A percentile compares a stretch with the other conserved stretches of the same genome.
These are phyloP conservation scores for Dendrobium catenatum DNA, from an alignment of 106 monocot species.

Conservation along the genomic window DNA sequence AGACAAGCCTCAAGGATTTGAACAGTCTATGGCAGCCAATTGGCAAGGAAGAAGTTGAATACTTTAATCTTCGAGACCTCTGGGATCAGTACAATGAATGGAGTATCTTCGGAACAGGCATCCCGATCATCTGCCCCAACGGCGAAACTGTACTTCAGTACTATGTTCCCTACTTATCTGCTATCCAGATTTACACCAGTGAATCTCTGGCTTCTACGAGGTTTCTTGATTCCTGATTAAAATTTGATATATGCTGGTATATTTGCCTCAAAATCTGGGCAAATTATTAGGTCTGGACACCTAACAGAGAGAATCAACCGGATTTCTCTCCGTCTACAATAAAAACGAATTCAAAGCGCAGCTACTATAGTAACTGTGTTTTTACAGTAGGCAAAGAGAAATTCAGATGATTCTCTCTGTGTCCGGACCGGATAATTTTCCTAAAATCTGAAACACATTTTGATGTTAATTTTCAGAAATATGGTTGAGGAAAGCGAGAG, in stretches of 20 bases:
- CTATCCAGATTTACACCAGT: conserved; percentile 64
- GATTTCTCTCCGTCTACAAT: too few species aligned
- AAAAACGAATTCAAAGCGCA: too few species aligned
- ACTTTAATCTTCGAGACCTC: conserved; percentile 56
- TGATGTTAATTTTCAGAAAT: conserved; percentile 8
- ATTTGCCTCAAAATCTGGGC: not conserved
- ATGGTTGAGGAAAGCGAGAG: conserved; percentile 36
- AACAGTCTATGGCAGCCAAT: conserved; percentile 8
- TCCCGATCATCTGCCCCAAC: conserved; percentile 26
- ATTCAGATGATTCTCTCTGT: too few species aligned
- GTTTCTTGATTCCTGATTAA: not conserved
- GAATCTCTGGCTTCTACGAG: conserved; percentile 22
- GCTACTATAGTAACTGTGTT: too few species aligned
- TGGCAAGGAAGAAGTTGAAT: conserved; percentile 18
- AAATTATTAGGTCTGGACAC: too few species aligned
- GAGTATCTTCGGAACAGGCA: conserved; percentile 64
- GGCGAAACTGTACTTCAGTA: conserved; percentile 49
- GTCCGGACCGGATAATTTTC: too few species aligned
- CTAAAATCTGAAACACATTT: not conserved
- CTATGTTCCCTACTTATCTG: conserved; percentile 69
- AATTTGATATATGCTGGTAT: not conserved
- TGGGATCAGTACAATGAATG: conserved; percentile 75
- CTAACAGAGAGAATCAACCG: too few species aligned
- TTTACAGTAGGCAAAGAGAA: too few species aligned
- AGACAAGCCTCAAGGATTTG: conserved; percentile 24